Percentiles rank a stretch among this genome's conserved stretches.
phyloP scores from a whole-genome alignment of 2,329 filamentous ascomycete genomes.

The Akanthomyces uredinophilus region DNA sequence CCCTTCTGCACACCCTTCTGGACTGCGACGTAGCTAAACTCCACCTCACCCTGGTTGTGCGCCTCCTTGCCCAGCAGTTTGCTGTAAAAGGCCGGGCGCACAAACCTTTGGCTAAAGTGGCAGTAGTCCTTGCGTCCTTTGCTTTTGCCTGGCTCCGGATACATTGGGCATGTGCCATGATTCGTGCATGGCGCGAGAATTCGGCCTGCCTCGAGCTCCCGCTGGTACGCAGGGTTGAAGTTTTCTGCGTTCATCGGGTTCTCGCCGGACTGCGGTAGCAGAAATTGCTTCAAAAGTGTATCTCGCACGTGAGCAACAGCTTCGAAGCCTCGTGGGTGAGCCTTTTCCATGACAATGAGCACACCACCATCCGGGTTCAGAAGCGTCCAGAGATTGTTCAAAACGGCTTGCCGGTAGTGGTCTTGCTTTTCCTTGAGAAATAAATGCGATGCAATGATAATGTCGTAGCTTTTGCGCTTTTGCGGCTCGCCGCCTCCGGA shows the following conservation, averaged over 20 bases:
- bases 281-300: constrained; percentile 69
- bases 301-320: constrained; percentile 80
- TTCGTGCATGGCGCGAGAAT: constrained; percentile 80
- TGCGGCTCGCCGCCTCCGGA: constrained; percentile 47
- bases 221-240: constrained; percentile 34
- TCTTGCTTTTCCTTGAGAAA: constrained; percentile 72
- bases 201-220: constrained; percentile 54
- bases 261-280: constrained; percentile 46
- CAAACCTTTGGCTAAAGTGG: constrained; percentile 83
- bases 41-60: constrained; percentile 82
- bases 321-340: constrained; percentile 86
- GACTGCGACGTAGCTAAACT: constrained; percentile 85
- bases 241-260: constrained; percentile 29
- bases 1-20: constrained; percentile 59
- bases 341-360: constrained; percentile 84
- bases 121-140: constrained; percentile 83
- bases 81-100: constrained; percentile 77
- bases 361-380: constrained; percentile 81
- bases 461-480: constrained; percentile 73
- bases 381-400: constrained; percentile 87
- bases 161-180: constrained; percentile 86
- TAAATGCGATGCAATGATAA: constrained; percentile 84
- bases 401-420: constrained; percentile 68
- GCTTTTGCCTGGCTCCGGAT: constrained; percentile 62
- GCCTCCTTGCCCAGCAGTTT: constrained; percentile 58